These are phyloP conservation scores for Hibiscus mutabilis DNA, from an alignment of 345 rosid genomes.

Conservation along the genomic window DNA sequence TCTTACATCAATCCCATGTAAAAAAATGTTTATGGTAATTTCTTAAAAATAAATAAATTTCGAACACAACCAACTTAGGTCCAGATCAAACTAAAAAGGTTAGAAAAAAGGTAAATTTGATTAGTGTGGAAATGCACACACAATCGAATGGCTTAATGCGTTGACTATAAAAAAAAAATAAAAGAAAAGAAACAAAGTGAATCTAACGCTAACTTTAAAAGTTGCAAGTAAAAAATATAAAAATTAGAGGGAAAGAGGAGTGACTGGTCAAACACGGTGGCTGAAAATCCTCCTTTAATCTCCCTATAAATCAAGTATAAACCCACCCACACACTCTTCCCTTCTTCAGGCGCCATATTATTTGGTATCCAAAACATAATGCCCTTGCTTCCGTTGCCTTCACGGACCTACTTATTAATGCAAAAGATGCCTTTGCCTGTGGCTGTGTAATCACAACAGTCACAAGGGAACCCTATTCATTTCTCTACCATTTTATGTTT, in stretches of 20 bases:
- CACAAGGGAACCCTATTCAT: too few species aligned
- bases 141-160: background rate
- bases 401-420: background rate
- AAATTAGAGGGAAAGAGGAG: background rate
- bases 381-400: background rate
- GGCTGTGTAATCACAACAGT: background rate
- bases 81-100: too few species aligned
- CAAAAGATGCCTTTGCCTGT: background rate
- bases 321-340: background rate
- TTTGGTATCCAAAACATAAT: background rate
- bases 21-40: too few species aligned
- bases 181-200: background rate
- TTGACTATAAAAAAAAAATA: background rate
- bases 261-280: background rate
- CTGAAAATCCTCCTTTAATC: background rate
- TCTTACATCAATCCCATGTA: background rate
- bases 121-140: background rate
- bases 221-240: too few species aligned
- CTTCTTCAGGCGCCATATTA: background rate
- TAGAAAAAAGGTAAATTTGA: too few species aligned
- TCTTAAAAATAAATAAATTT: too few species aligned
- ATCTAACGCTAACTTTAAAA: background rate
- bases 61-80: too few species aligned
- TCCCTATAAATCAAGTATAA: background rate
- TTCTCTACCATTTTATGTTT: too few species aligned